These are phyloP conservation scores for Helenozyma rhizophorensis DNA, from an alignment of 805 yeast genomes.

Conservation along the genomic window DNA sequence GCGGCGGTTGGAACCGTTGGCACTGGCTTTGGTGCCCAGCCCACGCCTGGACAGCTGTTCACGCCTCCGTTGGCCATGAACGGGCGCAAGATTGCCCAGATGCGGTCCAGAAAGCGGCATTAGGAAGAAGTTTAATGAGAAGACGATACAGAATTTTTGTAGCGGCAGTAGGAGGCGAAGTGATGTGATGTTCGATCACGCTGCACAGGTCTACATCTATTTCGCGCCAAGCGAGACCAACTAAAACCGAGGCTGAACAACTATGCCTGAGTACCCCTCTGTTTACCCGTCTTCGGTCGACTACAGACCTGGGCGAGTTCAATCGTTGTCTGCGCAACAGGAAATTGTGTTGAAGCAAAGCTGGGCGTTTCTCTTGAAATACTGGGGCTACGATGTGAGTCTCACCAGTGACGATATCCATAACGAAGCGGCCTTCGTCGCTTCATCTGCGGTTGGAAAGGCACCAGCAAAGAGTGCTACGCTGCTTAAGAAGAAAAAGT, in stretches of 20 bases:
- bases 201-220: too few species aligned
- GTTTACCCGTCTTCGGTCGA: constrained; percentile 18
- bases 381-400: constrained; percentile 44
- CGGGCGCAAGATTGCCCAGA: constrained; percentile 29
- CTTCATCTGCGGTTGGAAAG: constrained; percentile 21
- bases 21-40: neutral
- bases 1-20: constrained; percentile 1
- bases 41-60: constrained; percentile 9
- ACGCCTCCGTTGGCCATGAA: constrained; percentile 20
- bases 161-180: too few species aligned
- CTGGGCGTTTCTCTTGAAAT: constrained; percentile 15
- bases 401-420: constrained; percentile 25
- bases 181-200: too few species aligned
- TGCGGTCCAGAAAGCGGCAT: constrained; percentile 29
- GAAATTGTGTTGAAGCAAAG: constrained; percentile 15
- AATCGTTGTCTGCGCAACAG: constrained; percentile 24
- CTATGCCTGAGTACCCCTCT: constrained; percentile 3
- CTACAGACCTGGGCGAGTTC: constrained; percentile 36
- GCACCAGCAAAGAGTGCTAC: constrained; percentile 8
- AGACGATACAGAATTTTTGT: too few species aligned
- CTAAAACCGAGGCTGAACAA: too few species aligned
- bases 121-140: too few species aligned
- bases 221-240: too few species aligned
- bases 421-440: constrained; percentile 27
- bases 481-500: constrained; percentile 30